Conservation (phyloP, 805 yeast genomes). For the Pichia phayaonensis region DNA sequence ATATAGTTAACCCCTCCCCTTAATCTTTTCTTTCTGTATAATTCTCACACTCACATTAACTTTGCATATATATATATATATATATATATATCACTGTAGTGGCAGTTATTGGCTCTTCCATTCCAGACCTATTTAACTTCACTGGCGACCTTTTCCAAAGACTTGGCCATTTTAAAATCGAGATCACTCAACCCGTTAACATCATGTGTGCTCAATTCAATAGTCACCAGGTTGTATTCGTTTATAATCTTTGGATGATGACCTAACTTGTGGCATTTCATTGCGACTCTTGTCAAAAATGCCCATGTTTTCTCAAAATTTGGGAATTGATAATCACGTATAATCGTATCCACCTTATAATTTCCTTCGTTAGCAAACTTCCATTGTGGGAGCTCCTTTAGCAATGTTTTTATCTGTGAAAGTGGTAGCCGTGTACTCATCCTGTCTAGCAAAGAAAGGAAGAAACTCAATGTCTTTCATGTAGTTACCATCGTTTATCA, state of each 20-base stretch:
- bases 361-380: background rate
- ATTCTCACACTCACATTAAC: too few relatives aligned
- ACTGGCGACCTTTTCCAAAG: slow-evolving; percentile 33
- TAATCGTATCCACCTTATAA: slow-evolving; percentile 17
- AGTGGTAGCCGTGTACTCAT: slow-evolving; percentile 18
- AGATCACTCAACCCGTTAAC: slow-evolving; percentile 41
- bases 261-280: slow-evolving; percentile 47
- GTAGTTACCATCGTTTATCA: too few relatives aligned
- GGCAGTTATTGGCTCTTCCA: too few relatives aligned
- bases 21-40: too few relatives aligned
- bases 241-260: slow-evolving; percentile 70
- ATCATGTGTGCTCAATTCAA: slow-evolving; percentile 63
- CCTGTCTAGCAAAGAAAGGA: too few relatives aligned
- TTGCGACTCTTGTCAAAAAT: slow-evolving; percentile 50
- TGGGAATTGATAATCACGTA: slow-evolving; percentile 33
- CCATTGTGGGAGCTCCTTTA: slow-evolving; percentile 14
- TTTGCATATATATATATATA: too few relatives aligned
- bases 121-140: too few relatives aligned
- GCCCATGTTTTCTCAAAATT: slow-evolving; percentile 59
- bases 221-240: slow-evolving; percentile 49
- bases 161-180: slow-evolving; percentile 52
- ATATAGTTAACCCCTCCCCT: too few relatives aligned
- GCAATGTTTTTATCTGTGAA: slow-evolving; percentile 16
- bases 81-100: too few relatives aligned
- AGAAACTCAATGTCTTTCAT: too few relatives aligned